Evolutionary conservation across 2,329 filamentous ascomycete genomes (phyloP).

Genomic region (Phaeosphaeriaceae sp.): DNA sequence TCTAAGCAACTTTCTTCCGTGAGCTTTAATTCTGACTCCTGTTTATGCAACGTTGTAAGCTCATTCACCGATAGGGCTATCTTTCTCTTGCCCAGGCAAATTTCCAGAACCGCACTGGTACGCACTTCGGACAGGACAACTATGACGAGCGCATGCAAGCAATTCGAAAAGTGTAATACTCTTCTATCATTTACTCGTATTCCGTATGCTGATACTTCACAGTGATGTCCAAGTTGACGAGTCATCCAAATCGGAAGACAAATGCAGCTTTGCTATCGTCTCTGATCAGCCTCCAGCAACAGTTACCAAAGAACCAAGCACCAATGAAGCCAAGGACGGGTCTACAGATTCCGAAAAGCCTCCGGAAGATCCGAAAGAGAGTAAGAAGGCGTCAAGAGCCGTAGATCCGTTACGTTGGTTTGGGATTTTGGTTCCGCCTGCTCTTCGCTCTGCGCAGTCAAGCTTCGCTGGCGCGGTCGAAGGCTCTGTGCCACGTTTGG

Average conservation of each 20-base stretch:
- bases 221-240: neutral
- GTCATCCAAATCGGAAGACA: neutral
- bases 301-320: neutral
- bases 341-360: slow-evolving; percentile 15
- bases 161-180: slow-evolving; percentile 54
- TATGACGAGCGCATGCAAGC: slow-evolving; percentile 80
- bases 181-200: neutral
- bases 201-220: neutral
- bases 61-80: slow-evolving; percentile 46
- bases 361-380: neutral
- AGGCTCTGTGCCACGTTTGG: slow-evolving; percentile 63
- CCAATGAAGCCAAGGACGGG: neutral
- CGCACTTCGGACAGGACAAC: slow-evolving; percentile 72
- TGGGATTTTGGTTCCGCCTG: slow-evolving; percentile 59
- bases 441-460: slow-evolving; percentile 64
- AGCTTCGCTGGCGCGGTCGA: slow-evolving; percentile 65
- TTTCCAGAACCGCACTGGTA: slow-evolving; percentile 70
- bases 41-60: neutral
- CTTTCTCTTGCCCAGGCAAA: slow-evolving; percentile 74
- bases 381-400: slow-evolving; percentile 3
- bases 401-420: slow-evolving; percentile 65
- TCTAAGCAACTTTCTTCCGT: slow-evolving; percentile 62
- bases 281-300: neutral
- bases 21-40: slow-evolving; percentile 23
- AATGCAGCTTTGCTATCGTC: neutral